A percentile compares a stretch with the other conserved stretches of the same genome.
Conservation (phyloP, 108 stramenopile species). For the Epipyxis sp. region DNA sequence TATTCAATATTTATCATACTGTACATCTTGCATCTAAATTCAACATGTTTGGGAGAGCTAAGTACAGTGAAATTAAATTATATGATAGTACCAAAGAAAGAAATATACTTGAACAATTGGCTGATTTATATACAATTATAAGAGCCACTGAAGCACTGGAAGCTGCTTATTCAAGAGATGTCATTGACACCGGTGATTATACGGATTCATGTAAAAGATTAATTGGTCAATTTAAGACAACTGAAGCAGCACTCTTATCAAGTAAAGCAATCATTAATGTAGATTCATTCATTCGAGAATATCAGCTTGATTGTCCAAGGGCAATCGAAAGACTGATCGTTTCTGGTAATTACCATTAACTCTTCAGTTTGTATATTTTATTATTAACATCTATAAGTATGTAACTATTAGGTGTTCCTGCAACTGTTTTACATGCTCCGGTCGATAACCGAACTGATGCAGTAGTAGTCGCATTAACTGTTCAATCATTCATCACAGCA, state of each 20-base stretch:
- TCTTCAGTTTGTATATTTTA: neutral
- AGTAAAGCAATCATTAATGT: conserved; percentile 44
- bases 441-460: conserved; percentile 62
- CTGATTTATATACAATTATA: conserved; percentile 90
- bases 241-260: conserved; percentile 60
- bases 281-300: conserved; percentile 72
- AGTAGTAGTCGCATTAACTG: conserved; percentile 78
- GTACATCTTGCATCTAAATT: too few species aligned
- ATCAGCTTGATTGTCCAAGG: conserved; percentile 92
- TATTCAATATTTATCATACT: too few species aligned
- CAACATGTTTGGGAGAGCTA: too few species aligned
- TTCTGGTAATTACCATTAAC: neutral
- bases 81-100: conserved; percentile 48
- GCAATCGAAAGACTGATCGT: conserved; percentile 74
- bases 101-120: conserved; percentile 60
- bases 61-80: conserved; percentile 49
- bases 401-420: conserved; percentile 74
- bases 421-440: conserved; percentile 64
- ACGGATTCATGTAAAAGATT: conserved; percentile 82
- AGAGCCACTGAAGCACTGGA: conserved; percentile 92
- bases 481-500: conserved; percentile 85
- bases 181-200: conserved; percentile 75
- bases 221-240: conserved; percentile 88
- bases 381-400: conserved; percentile 40
- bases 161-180: conserved; percentile 86